Conservation (phyloP, 805 yeast species). For the Wickerhamiella brachini region DNA sequence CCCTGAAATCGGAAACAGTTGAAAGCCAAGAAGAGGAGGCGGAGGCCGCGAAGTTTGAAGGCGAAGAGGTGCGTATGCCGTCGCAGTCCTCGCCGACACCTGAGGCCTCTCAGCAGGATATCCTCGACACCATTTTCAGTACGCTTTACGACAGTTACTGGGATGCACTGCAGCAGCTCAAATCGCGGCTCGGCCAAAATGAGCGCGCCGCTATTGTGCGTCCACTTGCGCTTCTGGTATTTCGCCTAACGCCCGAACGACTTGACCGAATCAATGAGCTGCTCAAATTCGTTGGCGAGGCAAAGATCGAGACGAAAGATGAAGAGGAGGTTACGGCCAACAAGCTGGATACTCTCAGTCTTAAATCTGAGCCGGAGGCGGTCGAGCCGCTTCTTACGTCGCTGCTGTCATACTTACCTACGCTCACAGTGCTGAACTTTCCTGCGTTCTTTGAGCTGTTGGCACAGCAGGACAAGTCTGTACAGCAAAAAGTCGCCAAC, state of each 20-base stretch:
- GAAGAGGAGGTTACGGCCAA: no score
- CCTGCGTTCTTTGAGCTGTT: constrained; percentile 42
- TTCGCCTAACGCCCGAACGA: constrained; percentile 1
- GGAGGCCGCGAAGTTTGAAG: constrained; percentile 4
- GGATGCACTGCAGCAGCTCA: constrained; percentile 10
- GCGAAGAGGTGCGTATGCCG: background rate
- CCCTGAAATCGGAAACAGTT: no score
- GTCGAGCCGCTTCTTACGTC: constrained; percentile 21
- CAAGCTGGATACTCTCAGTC: background rate
- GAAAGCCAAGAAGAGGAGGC: constrained; percentile 10
- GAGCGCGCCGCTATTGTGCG: constrained; percentile 8
- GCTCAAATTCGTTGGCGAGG: constrained; percentile 3
- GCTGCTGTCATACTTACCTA: constrained; percentile 22
- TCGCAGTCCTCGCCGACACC: background rate
- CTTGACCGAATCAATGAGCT: constrained; percentile 6
- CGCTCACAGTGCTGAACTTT: constrained; percentile 26
- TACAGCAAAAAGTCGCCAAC: constrained; percentile 45
- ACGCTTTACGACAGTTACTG: constrained; percentile 3
- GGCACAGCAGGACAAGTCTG: constrained; percentile 34
- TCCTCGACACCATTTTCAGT: background rate
- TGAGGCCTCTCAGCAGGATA: background rate
- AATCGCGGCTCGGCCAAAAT: constrained; percentile 10
- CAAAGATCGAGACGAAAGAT: background rate
- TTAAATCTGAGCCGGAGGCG: constrained; percentile 6
- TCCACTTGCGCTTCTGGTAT: constrained; percentile 4